Evolutionary conservation across 2,329 filamentous ascomycete species (phyloP), one percentile per base, ranked within the genome.

Genomic region (Exserohilum turcica): DNA sequence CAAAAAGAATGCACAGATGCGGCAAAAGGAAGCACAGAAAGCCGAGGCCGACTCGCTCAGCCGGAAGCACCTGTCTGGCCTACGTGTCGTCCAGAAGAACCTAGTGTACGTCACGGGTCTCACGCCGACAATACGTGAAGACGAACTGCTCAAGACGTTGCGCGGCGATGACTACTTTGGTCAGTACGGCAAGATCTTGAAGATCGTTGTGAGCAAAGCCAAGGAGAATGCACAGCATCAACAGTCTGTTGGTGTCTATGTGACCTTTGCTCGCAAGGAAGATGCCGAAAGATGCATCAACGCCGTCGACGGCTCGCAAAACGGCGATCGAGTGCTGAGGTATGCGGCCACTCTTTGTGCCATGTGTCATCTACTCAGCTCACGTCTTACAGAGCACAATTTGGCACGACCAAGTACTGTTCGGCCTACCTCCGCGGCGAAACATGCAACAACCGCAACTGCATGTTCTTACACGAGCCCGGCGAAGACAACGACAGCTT

Each of bases 401-500:
- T 87, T 61, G 94, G 94, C 19, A 99, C 94, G 0, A 99, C 94
- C 4, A 99, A 99, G 74, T 99, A 99, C 75, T 99, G 94, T 74
- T 99, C 94, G 0, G 93, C 94, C 3, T 99, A 95, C 80, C 82
- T 99, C 15, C 89, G 95, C 52, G 92, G 95, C 63, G 94, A 99
- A 75, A 89, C 88, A 61, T 99, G 94, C 76, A 92, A 90, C 51
- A 99, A 99, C 69, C 87, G 92, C 45, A 93, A 94, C 59, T 99
- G 94, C 79, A 99, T 97, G 85, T 99, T 99, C 74, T 78, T 99
- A 44, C 94, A 99, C 70, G 95, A 99, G 76, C 90, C 94, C 33
- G 95, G 94, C n/a, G 94, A 99, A 70, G 94, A 97, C 65, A 93
- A 94, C 63, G 93, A 97, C 69, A 97, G 92, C 76, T 97, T 96